Evolutionary conservation across 352 stramenopile genomes (phyloP).

Genomic region (Phytophthora constricta): DNA sequence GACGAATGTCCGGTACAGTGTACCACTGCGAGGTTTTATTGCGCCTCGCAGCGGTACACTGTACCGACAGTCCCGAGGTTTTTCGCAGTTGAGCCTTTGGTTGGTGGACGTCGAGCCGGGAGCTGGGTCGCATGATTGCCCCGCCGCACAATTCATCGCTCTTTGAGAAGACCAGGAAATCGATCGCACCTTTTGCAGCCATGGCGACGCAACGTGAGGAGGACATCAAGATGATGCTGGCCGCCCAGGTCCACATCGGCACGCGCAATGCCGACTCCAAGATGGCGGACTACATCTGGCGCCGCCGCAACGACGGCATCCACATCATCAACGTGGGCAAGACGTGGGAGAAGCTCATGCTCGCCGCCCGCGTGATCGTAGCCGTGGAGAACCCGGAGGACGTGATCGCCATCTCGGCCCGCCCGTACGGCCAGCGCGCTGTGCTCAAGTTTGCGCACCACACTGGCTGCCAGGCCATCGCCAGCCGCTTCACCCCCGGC

Average conservation of each 20-base stretch:
- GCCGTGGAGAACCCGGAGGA: slow-evolving; percentile 99
- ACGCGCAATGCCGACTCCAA: slow-evolving; percentile 98
- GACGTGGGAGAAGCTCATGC: slow-evolving; percentile 99
- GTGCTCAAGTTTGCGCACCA: slow-evolving; percentile 99
- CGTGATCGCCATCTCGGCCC: slow-evolving; percentile 99
- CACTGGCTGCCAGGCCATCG: slow-evolving; percentile 97
- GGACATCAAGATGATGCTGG: slow-evolving; percentile 99
- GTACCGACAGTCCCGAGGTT: slow-evolving; percentile 7
- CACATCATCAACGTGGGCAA: slow-evolving; percentile 99
- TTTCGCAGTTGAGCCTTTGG: neutral
- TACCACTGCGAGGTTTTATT: too few species aligned
- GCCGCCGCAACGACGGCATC: slow-evolving; percentile 97
- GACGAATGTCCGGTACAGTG: too few species aligned
- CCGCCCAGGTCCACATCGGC: slow-evolving; percentile 99
- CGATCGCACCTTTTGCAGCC: slow-evolving; percentile 62
- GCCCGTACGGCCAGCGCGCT: slow-evolving; percentile 99
- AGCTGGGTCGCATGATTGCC: neutral
- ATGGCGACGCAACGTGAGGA: slow-evolving; percentile 95
- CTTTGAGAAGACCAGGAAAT: slow-evolving; percentile 58
- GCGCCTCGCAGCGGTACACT: slow-evolving; percentile 9
- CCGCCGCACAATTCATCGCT: slow-evolving; percentile 52
- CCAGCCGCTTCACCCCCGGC: slow-evolving; percentile 99
- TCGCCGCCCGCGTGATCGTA: slow-evolving; percentile 99
- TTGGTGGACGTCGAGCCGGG: slow-evolving; percentile 30
- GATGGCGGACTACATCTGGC: slow-evolving; percentile 99